Evolutionary conservation across 805 yeast genomes (phyloP), one percentile per base, ranked within the genome.

Genomic region (Cyberlindnera samutprakarnensis): DNA sequence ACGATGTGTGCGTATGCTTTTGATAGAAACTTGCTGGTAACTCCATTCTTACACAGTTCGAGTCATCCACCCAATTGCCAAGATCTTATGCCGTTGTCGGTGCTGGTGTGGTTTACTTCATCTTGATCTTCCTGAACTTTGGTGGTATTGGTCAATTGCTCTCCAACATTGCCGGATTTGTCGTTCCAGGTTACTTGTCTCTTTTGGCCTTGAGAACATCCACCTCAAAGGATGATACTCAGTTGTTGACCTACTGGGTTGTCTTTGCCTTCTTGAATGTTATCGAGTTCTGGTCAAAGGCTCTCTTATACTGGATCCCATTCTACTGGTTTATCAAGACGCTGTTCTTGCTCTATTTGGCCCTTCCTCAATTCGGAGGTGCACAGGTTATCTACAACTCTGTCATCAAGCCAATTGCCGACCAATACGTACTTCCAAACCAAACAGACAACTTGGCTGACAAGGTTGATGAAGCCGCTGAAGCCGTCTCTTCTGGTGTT

Each of bases 271-370:
- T 78, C 49, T 74, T 92, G 65, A 85, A 78, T 58, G 88, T 92
- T 32, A 56, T 86, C 51, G 99, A 92, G 66, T 92, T 86, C 72
- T 92, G 96, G 97, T 78, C 95, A 33, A 75, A 77, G 52, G 81
- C 96, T 23, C 80, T 92, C 49, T 69, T 90, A 38, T 87, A 87
- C 72, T 85, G 96, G 94, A 63, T 92, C 46, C 98, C 99, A 52
- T 87, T 92, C 57, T 92, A 92, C 72, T 92, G 88, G 76, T 75
- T 92, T 53, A 70, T 92, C 68, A 92, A 92, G 75, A 84, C 96
- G 32, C 47, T 85, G 31, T 76, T 83, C 61, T 79, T 92, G 62
- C 66, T 88, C 37, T 92, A 85, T 69, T 75, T 90, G 52, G 86
- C 92, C 35, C 69, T 87, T 33, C 97, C 98, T 42, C 71, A 76